Evolutionary conservation across 2,329 filamentous ascomycete species (phyloP).

Genomic region (Trichophyton simii): DNA sequence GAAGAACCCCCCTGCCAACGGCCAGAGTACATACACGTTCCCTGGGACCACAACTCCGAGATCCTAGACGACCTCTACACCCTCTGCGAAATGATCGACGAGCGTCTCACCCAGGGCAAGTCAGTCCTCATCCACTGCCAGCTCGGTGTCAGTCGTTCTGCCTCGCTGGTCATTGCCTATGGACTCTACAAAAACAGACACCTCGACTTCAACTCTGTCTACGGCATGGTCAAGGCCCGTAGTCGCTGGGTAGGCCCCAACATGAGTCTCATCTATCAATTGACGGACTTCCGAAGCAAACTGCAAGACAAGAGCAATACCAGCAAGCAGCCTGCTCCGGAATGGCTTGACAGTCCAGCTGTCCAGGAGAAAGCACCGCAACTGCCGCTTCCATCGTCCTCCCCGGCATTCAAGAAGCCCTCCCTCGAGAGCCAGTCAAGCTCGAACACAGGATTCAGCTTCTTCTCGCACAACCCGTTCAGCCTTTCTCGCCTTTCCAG

Average conservation of each 20-base stretch:
- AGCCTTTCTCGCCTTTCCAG: slow-evolving; percentile 1
- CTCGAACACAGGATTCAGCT: not conserved
- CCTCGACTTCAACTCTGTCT: slow-evolving; percentile 52
- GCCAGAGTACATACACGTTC: slow-evolving; percentile 55
- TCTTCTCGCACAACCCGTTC: slow-evolving; percentile 12
- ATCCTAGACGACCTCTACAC: slow-evolving; percentile 50
- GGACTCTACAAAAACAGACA: slow-evolving; percentile 51
- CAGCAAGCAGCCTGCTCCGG: slow-evolving; percentile 20
- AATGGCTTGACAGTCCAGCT: slow-evolving; percentile 23
- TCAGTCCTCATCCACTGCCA: slow-evolving; percentile 54
- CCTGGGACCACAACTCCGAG: slow-evolving; percentile 57
- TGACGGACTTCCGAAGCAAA: slow-evolving; percentile 48
- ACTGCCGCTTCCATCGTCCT: not conserved
- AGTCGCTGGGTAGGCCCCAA: slow-evolving; percentile 58
- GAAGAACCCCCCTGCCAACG: slow-evolving; percentile 18
- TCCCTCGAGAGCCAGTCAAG: slow-evolving; percentile 4
- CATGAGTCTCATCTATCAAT: slow-evolving; percentile 57
- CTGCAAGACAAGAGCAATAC: slow-evolving; percentile 24
- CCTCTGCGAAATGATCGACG: slow-evolving; percentile 50
- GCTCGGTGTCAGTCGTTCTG: slow-evolving; percentile 52
- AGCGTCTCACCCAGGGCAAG: slow-evolving; percentile 44
- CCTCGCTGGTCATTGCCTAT: slow-evolving; percentile 54
- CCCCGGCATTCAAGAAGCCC: not conserved
- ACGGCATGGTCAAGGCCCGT: slow-evolving; percentile 49
- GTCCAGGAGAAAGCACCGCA: not conserved